phyloP scores from a whole-genome alignment of 2,329 filamentous ascomycete species.

The Hymenoscyphus albidus region DNA sequence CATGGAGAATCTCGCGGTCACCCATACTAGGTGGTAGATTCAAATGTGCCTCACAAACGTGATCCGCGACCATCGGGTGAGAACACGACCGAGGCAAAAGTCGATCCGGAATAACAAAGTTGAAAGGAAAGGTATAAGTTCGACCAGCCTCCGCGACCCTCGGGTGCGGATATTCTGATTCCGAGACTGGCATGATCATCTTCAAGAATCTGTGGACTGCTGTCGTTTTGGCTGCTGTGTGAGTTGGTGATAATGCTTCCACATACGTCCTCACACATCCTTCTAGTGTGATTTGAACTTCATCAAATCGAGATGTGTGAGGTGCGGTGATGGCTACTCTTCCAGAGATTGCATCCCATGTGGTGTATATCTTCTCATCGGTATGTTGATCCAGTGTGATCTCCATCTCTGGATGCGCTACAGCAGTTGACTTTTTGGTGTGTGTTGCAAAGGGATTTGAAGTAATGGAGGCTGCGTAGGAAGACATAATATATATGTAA shows the following conservation, averaged over 20 bases:
- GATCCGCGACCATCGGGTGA: constrained; percentile 24
- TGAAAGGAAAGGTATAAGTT: constrained; percentile 33
- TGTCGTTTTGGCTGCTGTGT: constrained; percentile 23
- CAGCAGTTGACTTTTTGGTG: constrained; percentile 24
- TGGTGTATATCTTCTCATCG: constrained; percentile 31
- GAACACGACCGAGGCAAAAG: constrained; percentile 32
- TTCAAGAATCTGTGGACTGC: constrained; percentile 34
- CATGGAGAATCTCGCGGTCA: constrained; percentile 19
- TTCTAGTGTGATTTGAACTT: constrained; percentile 33
- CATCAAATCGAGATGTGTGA: constrained; percentile 31
- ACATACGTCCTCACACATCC: constrained; percentile 30
- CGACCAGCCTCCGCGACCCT: constrained; percentile 31
- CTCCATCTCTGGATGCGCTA: constrained; percentile 27
- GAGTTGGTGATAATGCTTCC: constrained; percentile 30
- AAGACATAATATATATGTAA: constrained; percentile 16
- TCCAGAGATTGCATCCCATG: constrained; percentile 31
- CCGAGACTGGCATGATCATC: constrained; percentile 33
- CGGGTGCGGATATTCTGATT: constrained; percentile 30
- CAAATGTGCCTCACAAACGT: constrained; percentile 33
- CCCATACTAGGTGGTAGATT: constrained; percentile 34
- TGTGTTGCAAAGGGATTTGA: constrained; percentile 28
- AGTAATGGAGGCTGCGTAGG: constrained; percentile 24
- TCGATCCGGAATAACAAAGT: constrained; percentile 34
- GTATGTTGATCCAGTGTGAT: constrained; percentile 29
- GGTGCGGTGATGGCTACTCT: constrained; percentile 30